A percentile compares a stretch with the other conserved stretches of the same genome.
phyloP scores from a whole-genome alignment of 805 yeast species.

The Nakazawaea populi region DNA sequence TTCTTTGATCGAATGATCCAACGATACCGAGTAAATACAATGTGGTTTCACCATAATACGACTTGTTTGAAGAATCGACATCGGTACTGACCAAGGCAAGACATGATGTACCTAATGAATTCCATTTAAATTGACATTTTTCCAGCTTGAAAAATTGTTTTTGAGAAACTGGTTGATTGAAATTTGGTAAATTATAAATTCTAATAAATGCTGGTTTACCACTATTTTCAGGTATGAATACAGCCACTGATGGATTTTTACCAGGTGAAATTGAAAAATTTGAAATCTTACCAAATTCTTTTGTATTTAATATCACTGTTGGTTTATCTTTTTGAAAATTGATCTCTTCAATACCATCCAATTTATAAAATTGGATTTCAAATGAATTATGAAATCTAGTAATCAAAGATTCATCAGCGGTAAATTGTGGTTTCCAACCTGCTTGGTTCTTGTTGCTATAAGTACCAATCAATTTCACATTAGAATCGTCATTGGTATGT shows the following conservation, averaged over 20 bases:
- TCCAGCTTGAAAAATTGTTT: slow-evolving; percentile 96
- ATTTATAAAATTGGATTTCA: slow-evolving; percentile 66
- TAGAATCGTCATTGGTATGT: neutral
- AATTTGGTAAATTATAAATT: slow-evolving; percentile 75
- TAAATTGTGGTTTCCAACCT: slow-evolving; percentile 92
- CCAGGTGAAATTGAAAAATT: slow-evolving; percentile 77
- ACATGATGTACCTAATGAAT: slow-evolving; percentile 87
- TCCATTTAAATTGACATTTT: slow-evolving; percentile 89
- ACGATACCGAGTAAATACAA: slow-evolving; percentile 87
- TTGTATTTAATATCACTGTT: slow-evolving; percentile 51
- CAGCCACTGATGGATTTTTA: slow-evolving; percentile 81
- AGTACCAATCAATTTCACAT: slow-evolving; percentile 36
- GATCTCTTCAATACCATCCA: slow-evolving; percentile 29
- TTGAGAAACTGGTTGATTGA: slow-evolving; percentile 71
- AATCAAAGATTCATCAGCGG: slow-evolving; percentile 69
- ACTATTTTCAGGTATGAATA: slow-evolving; percentile 78
- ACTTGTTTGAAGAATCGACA: slow-evolving; percentile 88
- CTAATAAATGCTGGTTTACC: slow-evolving; percentile 89
- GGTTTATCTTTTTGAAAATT: slow-evolving; percentile 40
- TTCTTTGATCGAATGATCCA: slow-evolving; percentile 86
- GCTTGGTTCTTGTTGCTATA: slow-evolving; percentile 78
- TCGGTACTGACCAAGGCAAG: slow-evolving; percentile 93
- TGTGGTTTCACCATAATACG: slow-evolving; percentile 95
- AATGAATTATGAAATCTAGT: slow-evolving; percentile 46
- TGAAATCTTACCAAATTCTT: slow-evolving; percentile 40